Evolutionary conservation across 2,329 filamentous ascomycete species (phyloP).

Genomic region (Penicillium paneum): DNA sequence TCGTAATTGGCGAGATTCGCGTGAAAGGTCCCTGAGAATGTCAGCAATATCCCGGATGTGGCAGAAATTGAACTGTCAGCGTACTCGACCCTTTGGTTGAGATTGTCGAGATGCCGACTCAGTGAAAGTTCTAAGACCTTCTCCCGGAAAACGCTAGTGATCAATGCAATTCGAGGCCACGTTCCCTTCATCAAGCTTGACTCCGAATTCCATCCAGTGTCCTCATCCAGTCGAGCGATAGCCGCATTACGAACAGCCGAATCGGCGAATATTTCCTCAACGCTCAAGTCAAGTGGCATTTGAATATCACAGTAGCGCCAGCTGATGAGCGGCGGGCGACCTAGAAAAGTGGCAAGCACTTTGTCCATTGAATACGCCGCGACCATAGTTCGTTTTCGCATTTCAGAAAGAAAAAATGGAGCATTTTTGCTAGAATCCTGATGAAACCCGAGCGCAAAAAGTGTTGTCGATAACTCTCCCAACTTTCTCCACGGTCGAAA

Average conservation of each 20-base stretch:
- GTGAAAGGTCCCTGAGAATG: constrained; percentile 12
- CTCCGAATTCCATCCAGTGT: constrained; percentile 12
- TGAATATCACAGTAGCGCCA: constrained; percentile 28
- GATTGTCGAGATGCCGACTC: constrained; percentile 16
- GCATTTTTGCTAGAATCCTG: constrained; percentile 33
- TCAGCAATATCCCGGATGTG: background rate
- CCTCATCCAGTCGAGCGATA: constrained; percentile 6
- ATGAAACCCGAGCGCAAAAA: constrained; percentile 43
- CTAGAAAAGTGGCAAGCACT: constrained; percentile 29
- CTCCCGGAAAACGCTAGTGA: constrained; percentile 18
- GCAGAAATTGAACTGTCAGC: background rate
- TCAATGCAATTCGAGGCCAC: constrained; percentile 6
- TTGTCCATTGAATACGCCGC: constrained; percentile 28
- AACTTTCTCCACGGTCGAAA: constrained; percentile 46
- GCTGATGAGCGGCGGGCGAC: constrained; percentile 30
- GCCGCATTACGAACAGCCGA: constrained; percentile 5
- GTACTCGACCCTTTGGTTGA: constrained; percentile 18
- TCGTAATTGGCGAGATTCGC: constrained; percentile 14
- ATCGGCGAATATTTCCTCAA: constrained; percentile 23
- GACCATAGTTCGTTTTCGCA: constrained; percentile 27
- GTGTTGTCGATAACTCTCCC: constrained; percentile 44
- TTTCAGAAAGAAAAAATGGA: constrained; percentile 29
- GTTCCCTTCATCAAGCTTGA: constrained; percentile 10
- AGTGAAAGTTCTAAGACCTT: constrained; percentile 23
- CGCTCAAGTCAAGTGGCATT: constrained; percentile 29